Percentiles rank a stretch among this genome's conserved stretches.
Evolutionary conservation across 768 basidiomycete species (phyloP).

Genomic region (Agrocybe praecox): DNA sequence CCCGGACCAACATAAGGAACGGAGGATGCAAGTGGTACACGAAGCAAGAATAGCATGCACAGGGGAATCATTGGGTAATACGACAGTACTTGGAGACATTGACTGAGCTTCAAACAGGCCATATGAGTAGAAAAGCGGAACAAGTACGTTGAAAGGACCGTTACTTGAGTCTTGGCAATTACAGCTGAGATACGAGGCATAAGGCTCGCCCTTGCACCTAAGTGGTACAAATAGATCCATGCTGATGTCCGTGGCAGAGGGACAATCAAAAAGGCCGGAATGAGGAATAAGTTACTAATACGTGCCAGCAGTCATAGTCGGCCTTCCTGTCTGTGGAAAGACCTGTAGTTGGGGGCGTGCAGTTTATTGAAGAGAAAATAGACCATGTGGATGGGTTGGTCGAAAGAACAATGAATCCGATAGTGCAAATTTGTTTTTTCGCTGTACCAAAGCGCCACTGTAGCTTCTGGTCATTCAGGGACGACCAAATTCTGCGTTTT

Average conservation of each 20-base stretch:
- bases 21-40: neutral
- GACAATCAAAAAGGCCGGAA: slow-evolving; percentile 27
- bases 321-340: slow-evolving; percentile 44
- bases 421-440: slow-evolving; percentile 3
- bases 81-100: neutral
- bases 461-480: slow-evolving; percentile 10
- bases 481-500: slow-evolving; percentile 23
- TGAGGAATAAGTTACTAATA: slow-evolving; percentile 41
- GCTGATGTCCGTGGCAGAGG: slow-evolving; percentile 15
- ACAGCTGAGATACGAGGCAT: slow-evolving; percentile 11
- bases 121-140: slow-evolving; percentile 3
- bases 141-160: neutral
- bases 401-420: slow-evolving; percentile 3
- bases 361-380: slow-evolving; percentile 11
- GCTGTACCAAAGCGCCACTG: slow-evolving; percentile 30
- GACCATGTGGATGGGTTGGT: slow-evolving; percentile 15
- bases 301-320: slow-evolving; percentile 31
- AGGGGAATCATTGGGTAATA: slow-evolving; percentile 15
- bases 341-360: slow-evolving; percentile 41
- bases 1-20: slow-evolving; percentile 25
- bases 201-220: slow-evolving; percentile 5
- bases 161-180: slow-evolving; percentile 19
- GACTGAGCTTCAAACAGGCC: slow-evolving; percentile 10
- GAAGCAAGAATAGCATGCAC: neutral
- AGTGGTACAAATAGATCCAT: slow-evolving; percentile 27